Evolutionary conservation across 2,329 filamentous ascomycete genomes (phyloP).

Genomic region (Nigrospora sphaerica): DNA sequence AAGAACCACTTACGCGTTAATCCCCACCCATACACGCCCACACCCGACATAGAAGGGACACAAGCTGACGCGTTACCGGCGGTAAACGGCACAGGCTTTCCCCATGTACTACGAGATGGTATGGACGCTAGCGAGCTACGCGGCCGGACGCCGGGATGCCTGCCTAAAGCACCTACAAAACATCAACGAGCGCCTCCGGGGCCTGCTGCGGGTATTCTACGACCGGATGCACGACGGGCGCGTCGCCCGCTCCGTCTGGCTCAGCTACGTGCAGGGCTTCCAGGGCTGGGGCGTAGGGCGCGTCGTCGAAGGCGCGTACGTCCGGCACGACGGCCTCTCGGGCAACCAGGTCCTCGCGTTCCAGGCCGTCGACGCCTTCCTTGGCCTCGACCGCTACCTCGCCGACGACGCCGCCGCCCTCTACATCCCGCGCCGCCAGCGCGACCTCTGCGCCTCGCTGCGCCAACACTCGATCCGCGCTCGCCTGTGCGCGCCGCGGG

Average conservation of each 20-base stretch:
- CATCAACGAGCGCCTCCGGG: too few species aligned
- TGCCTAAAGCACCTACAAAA: too few species aligned
- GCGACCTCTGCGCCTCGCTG: background rate
- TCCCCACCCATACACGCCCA: too few species aligned
- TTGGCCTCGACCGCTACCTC: constrained; percentile 24
- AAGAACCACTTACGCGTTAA: too few species aligned
- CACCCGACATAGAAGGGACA: too few species aligned
- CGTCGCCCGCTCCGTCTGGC: constrained; percentile 21
- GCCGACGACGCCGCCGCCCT: background rate
- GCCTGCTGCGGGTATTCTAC: constrained; percentile 8
- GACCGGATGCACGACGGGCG: constrained; percentile 17
- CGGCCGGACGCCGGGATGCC: too few species aligned
- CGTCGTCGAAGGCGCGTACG: constrained; percentile 9
- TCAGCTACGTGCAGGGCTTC: constrained; percentile 26
- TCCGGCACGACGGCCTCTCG: constrained; percentile 25
- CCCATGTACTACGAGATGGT: too few species aligned
- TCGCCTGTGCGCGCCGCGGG: too few species aligned
- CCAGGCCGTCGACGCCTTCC: constrained; percentile 25
- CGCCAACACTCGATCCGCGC: background rate
- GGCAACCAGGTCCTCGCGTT: constrained; percentile 27
- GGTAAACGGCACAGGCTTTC: too few species aligned
- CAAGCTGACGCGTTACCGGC: too few species aligned
- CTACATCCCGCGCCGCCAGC: background rate
- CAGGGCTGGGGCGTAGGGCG: constrained; percentile 26
- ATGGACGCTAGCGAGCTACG: too few species aligned